Base-by-base conservation (phyloP, 805 yeast species). In the Tetrapisispora iriomotensis region DNA sequence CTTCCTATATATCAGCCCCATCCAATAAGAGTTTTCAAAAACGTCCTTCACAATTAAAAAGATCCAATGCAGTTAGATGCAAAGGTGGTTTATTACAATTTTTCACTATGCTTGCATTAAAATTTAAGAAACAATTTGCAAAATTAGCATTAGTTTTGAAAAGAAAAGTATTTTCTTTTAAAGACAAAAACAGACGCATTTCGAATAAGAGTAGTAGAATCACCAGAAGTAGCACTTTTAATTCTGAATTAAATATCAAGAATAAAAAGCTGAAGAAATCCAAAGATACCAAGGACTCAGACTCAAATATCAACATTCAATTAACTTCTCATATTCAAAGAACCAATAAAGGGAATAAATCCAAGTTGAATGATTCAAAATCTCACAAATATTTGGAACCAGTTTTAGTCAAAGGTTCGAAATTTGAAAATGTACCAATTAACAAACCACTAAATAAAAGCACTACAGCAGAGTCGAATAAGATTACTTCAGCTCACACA, bases 21-120 rank as follows among this genome's bases (percentile, higher is more conserved):
- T 28, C 28, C n/a, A 39, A 34, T 8, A 34, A 25, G 20, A 29
- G 18, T n/a, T 34, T 20, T n/a, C n/a, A n/a, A 13, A 35, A 37
- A 9, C 25, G 25, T 2, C 24, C 10, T 20, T 48, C 49, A 6
- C 14, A 19, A 10, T 36, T 49, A 32, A 51, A 46, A 34, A 48
- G 53, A 40, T 51, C 63, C 1, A 53, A 60, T 34, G 70, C 68
- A 6, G 50, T 65, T 24, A 59, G 60, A 41, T 63, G 64, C 42
- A 58, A 60, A 32, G 62, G 67, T 33, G 69, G 69, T 13, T 53
- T 67, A 47, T 47, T 66, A 23, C 45, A 60, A 10, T 59, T 53
- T 35, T 48, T 64, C 36, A 49, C 50, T 12, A 36, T 39, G 17
- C 25, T 58, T 36, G 65, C 62, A 13, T 35, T 43, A 7, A 50